Evolutionary conservation across 1,284 basidiomycete species (phyloP), one percentile per base, ranked within the genome.

Genomic region (Ustilago hordei): DNA sequence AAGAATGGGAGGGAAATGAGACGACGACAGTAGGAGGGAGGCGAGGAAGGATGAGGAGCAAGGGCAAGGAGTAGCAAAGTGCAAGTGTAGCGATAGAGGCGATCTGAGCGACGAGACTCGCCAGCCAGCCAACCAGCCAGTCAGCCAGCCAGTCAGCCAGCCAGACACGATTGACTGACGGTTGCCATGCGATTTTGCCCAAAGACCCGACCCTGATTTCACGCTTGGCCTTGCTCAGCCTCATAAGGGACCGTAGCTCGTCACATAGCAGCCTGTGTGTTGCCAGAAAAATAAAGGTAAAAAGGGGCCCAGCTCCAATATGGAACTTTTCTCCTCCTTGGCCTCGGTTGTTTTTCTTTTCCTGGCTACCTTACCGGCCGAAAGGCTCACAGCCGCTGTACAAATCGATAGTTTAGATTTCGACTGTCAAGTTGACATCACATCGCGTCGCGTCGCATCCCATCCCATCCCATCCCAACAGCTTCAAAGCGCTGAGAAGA

Each of bases 151-250:
- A n/a, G n/a, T n/a, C n/a, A n/a, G n/a, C n/a, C n/a, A n/a, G n/a
- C 23, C 28, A 50, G 13, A 11, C 48, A 19, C 12, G n/a, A 48
- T 31, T 32, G 48, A 39, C 9, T 17, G 38, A 50, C 48, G 48
- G 43, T 50, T 50, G 48, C 15, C 15, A 48, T 53, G 23, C 36
- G 47, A 60, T 52, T 52, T 60, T 28, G 19, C 36, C 35, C 45
- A 12, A 50, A 50, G 35, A 60, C 58, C 34, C 34, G 48, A 50
- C 48, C 58, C 47, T 60, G 58, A 60, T 48, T 57, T 45, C 8
- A 23, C 13, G 1, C 7, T 28, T 28, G 3, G 23, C 23, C 23
- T 28, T 28, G 23, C 23, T 28, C 23, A 28, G 3, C 23, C 23
- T 28, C 3, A 28, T 0, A 28, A 28, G 19, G 19, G 19, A 19